Evolutionary conservation across 148 eudicot genomes (phyloP).

Genomic region (Silene latifolia): DNA sequence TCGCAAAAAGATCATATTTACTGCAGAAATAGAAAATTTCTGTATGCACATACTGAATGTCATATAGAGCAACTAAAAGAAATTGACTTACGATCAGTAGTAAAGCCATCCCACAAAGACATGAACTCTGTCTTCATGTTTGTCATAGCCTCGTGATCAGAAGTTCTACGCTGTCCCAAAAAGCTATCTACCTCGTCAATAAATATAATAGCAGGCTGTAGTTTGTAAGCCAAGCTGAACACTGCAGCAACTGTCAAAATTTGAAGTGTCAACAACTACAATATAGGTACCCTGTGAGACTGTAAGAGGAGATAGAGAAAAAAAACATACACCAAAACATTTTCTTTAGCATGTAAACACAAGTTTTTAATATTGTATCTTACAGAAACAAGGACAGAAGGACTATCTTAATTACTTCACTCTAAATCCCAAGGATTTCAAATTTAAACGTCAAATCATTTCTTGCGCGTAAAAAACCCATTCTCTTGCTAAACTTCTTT

Average conservation of each 20-base stretch:
- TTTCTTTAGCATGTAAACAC: background rate
- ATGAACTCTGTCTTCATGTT: slow-evolving; percentile 93
- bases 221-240: slow-evolving; percentile 84
- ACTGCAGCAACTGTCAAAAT: slow-evolving; percentile 83
- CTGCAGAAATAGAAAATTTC: no score
- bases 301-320: background rate
- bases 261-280: background rate
- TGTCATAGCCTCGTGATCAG: slow-evolving; percentile 79
- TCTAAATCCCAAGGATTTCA: no score
- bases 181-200: slow-evolving; percentile 94
- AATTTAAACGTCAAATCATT: no score
- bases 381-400: background rate
- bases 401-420: background rate
- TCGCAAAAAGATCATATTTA: no score
- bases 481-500: no score
- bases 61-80: background rate
- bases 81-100: slow-evolving; percentile 68
- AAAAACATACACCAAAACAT: background rate
- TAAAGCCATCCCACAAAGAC: slow-evolving; percentile 97
- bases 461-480: no score
- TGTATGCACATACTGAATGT: background rate
- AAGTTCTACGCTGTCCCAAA: slow-evolving; percentile 78
- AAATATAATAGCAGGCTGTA: slow-evolving; percentile 96
- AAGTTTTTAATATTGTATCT: background rate
- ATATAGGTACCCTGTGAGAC: no score